Evolutionary conservation across 495 filamentous ascomycete species (phyloP).

Genomic region (Aspergillus panamensis): DNA sequence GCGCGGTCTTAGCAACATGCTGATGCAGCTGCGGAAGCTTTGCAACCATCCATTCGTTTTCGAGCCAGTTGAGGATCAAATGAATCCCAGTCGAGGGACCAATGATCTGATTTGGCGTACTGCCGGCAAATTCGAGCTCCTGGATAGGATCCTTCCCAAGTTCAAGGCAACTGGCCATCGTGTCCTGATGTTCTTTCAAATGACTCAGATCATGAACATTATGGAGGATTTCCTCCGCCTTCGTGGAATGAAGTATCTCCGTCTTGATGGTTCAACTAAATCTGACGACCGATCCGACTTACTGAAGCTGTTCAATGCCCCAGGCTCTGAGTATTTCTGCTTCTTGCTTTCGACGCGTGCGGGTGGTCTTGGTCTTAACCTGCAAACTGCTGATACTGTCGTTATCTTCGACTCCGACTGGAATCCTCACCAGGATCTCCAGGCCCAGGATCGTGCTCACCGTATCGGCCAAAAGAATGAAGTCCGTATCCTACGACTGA

Average conservation of each 20-base stretch:
- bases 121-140: constrained; percentile 92
- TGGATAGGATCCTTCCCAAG: constrained; percentile 90
- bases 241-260: constrained; percentile 76
- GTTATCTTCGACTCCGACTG: constrained; percentile 99
- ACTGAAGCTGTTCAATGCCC: constrained; percentile 82
- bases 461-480: constrained; percentile 99
- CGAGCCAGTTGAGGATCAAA: constrained; percentile 94
- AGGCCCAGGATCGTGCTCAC: constrained; percentile 98
- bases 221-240: constrained; percentile 97
- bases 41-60: constrained; percentile 99
- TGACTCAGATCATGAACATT: constrained; percentile 99
- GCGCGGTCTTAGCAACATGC: constrained; percentile 97
- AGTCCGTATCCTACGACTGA: constrained; percentile 90
- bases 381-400: constrained; percentile 97
- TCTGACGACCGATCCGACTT: constrained; percentile 94
- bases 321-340: constrained; percentile 89
- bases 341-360: constrained; percentile 98
- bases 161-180: constrained; percentile 86
- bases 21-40: constrained; percentile 98
- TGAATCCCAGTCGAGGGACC: constrained; percentile 82
- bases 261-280: constrained; percentile 94
- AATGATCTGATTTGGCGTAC: constrained; percentile 96
- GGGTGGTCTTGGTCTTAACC: constrained; percentile 92
- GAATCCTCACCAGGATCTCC: constrained; percentile 99
- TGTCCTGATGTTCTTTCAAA: constrained; percentile 99